Conservation (phyloP, 2,329 filamentous ascomycete species). For the Beauveria sp. region DNA sequence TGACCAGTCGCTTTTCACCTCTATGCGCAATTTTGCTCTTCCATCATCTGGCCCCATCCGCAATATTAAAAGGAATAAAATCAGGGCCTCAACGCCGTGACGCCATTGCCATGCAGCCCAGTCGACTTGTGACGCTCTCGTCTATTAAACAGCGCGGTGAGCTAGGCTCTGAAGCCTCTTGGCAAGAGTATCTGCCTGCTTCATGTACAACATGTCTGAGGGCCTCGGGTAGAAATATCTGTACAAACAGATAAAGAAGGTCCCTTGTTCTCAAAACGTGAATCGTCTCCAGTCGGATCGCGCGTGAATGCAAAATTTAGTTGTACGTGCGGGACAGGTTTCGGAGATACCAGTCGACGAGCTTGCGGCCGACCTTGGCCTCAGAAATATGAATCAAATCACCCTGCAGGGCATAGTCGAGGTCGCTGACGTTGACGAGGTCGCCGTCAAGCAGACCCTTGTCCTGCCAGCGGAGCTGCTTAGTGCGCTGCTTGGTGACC, state of each 20-base stretch:
- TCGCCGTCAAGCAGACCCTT: slow-evolving; percentile 88
- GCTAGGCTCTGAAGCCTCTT: not conserved
- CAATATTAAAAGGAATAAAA: slow-evolving; percentile 7
- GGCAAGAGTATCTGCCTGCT: slow-evolving; percentile 1
- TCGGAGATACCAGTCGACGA: slow-evolving; percentile 98
- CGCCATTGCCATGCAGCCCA: slow-evolving; percentile 32
- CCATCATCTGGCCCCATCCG: not conserved
- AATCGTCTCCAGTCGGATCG: not conserved
- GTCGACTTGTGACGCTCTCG: slow-evolving; percentile 3
- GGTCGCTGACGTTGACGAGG: slow-evolving; percentile 83
- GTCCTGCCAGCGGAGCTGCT: slow-evolving; percentile 88
- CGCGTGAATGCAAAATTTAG: slow-evolving; percentile 15
- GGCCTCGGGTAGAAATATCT: slow-evolving; percentile 1
- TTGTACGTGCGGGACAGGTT: slow-evolving; percentile 94
- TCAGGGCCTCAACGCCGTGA: slow-evolving; percentile 31
- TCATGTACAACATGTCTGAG: not conserved
- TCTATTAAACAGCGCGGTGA: not conserved
- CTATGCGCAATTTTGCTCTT: not conserved
- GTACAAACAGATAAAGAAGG: not conserved
- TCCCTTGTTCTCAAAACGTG: not conserved
- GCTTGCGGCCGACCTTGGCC: slow-evolving; percentile 92
- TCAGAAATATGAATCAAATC: slow-evolving; percentile 98
- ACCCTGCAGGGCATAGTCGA: slow-evolving; percentile 95
- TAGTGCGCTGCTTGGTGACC: slow-evolving; percentile 97
- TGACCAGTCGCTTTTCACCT: not conserved